These are phyloP conservation scores for Zygoascus ofunaensis DNA, from an alignment of 805 yeast genomes.

Conservation along the genomic window DNA sequence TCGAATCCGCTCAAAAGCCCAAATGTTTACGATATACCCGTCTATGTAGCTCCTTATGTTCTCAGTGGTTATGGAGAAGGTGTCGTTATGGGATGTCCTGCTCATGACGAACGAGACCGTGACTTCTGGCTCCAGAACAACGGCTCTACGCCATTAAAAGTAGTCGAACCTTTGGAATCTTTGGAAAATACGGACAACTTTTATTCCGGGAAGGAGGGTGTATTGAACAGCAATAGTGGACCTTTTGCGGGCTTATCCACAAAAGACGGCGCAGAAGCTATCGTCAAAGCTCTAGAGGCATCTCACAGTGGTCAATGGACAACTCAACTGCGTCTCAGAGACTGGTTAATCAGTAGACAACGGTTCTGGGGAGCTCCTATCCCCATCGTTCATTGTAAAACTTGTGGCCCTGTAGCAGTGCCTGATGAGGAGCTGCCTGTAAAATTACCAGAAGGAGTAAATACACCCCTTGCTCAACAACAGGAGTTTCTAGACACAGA, in stretches of 20 bases:
- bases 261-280: constrained; percentile 41
- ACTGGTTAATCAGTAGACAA: constrained; percentile 92
- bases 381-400: constrained; percentile 80
- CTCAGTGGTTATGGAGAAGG: constrained; percentile 77
- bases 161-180: constrained; percentile 37
- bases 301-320: constrained; percentile 37
- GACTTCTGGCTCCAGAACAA: constrained; percentile 72
- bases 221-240: constrained; percentile 40
- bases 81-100: constrained; percentile 98
- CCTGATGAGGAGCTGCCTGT: constrained; percentile 86
- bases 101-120: constrained; percentile 77
- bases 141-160: constrained; percentile 30
- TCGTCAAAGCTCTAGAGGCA: constrained; percentile 36
- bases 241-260: constrained; percentile 42
- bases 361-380: constrained; percentile 99
- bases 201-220: constrained; percentile 36
- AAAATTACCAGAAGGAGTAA: constrained; percentile 48
- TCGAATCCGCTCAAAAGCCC: constrained; percentile 49
- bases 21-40: constrained; percentile 43
- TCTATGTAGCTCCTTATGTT: constrained; percentile 88
- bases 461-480: constrained; percentile 57
- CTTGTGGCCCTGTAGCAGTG: constrained; percentile 87
- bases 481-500: constrained; percentile 59
- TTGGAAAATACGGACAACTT: constrained; percentile 17
- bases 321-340: constrained; percentile 61